Evolutionary conservation across 371 early-diverging fungal genomes (phyloP).

Genomic region (Mucor ambiguus): DNA sequence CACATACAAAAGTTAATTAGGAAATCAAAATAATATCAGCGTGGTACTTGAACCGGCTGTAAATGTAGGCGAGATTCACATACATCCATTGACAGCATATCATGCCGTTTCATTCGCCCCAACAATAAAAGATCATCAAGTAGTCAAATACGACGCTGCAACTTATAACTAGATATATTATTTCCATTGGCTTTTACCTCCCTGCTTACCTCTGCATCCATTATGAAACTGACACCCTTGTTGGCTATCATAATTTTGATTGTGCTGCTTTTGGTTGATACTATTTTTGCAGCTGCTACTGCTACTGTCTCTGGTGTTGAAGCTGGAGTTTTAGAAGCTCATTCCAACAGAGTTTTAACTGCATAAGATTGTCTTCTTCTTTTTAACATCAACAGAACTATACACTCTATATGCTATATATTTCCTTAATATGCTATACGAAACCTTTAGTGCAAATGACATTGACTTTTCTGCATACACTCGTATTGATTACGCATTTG

Average conservation of each 20-base stretch:
- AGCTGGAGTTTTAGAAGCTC: not conserved
- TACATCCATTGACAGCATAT: not conserved
- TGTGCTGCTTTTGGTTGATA: not conserved
- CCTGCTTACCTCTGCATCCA: too few species aligned
- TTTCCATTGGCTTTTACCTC: too few species aligned
- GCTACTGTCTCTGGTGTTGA: too few species aligned
- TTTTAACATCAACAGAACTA: not conserved
- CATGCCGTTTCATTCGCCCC: not conserved
- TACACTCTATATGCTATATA: slow-evolving; percentile 19
- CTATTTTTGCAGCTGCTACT: too few species aligned
- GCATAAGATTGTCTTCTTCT: too few species aligned
- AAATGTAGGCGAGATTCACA: not conserved
- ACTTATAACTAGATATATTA: too few species aligned
- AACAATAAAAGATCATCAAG: not conserved
- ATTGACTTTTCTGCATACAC: slow-evolving; percentile 39
- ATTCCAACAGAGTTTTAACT: slow-evolving; percentile 12
- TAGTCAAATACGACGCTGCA: too few species aligned
- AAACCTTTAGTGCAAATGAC: slow-evolving; percentile 26
- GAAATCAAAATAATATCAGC: not conserved
- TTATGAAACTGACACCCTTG: too few species aligned
- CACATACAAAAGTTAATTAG: not conserved
- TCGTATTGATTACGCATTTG: slow-evolving; percentile 47
- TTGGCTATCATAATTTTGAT: not conserved
- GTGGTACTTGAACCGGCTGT: not conserved
- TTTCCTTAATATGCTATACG: slow-evolving; percentile 46